Evolutionary conservation across 192 early-diverging fungal species (phyloP).

Genomic region (Coemansia sp.): DNA sequence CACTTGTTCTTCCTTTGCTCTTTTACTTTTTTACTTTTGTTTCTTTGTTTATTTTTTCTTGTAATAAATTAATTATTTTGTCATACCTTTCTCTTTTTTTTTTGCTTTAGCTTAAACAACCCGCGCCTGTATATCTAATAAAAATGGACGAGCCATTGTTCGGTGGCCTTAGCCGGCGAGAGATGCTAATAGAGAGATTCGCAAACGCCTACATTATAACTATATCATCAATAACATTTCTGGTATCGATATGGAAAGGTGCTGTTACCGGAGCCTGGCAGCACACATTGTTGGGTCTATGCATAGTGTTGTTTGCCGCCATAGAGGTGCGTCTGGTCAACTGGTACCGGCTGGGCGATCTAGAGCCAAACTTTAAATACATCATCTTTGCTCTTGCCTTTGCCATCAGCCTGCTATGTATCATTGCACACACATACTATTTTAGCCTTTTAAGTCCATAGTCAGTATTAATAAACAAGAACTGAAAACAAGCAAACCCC

Average conservation of each 20-base stretch:
- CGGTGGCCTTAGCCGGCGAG: slow-evolving; percentile 53
- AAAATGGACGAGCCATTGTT: slow-evolving; percentile 58
- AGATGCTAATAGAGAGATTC: slow-evolving; percentile 46
- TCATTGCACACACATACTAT: slow-evolving; percentile 55
- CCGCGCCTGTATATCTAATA: not conserved
- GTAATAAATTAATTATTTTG: not conserved
- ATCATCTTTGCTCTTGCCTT: slow-evolving; percentile 40
- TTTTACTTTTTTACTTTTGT: not conserved
- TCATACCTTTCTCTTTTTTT: too few relatives aligned
- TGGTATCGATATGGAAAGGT: slow-evolving; percentile 21
- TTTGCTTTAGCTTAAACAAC: too few relatives aligned
- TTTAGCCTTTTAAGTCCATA: slow-evolving; percentile 12
- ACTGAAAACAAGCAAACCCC: too few relatives aligned
- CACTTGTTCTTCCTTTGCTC: not conserved
- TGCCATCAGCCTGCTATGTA: slow-evolving; percentile 37
- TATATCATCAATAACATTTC: slow-evolving; percentile 14
- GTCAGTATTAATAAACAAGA: too few relatives aligned
- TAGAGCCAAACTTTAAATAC: slow-evolving; percentile 55
- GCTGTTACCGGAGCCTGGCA: slow-evolving; percentile 15
- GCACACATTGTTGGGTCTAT: slow-evolving; percentile 41
- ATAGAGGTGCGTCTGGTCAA: slow-evolving; percentile 52
- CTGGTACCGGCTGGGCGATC: slow-evolving; percentile 60
- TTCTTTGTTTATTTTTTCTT: slow-evolving; percentile 5
- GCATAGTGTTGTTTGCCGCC: slow-evolving; percentile 25
- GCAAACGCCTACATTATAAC: slow-evolving; percentile 28